These are phyloP conservation scores for Talaromyces pinophilus DNA, from an alignment of 2,329 filamentous ascomycete genomes.

Conservation along the genomic window DNA sequence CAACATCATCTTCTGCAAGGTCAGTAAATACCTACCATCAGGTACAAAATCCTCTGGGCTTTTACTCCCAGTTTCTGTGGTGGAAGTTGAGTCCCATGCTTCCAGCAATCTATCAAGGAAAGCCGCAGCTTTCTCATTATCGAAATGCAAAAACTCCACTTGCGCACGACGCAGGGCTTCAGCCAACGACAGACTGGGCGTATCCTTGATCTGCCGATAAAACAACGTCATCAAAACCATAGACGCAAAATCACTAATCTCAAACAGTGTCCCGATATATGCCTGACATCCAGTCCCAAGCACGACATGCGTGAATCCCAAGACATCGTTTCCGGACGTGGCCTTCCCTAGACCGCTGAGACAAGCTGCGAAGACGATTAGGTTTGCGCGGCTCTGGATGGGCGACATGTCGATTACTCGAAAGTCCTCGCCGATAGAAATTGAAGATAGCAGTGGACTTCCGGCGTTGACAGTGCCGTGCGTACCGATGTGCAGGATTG, in stretches of 20 bases:
- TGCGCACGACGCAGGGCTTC: constrained; percentile 27
- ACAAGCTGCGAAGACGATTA: constrained; percentile 32
- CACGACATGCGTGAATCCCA: constrained; percentile 32
- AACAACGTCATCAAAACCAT: constrained; percentile 33
- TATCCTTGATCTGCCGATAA: constrained; percentile 27
- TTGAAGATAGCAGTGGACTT: constrained; percentile 30
- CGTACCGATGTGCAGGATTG: constrained; percentile 31
- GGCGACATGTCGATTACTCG: constrained; percentile 31
- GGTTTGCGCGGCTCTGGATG: constrained; percentile 27
- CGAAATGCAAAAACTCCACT: constrained; percentile 26
- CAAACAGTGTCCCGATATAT: constrained; percentile 31
- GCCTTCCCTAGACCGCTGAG: constrained; percentile 30
- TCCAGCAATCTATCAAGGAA: constrained; percentile 29
- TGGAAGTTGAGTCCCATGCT: constrained; percentile 16
- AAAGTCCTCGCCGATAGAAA: constrained; percentile 32
- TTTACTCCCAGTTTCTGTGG: neutral
- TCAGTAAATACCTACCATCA: constrained; percentile 27
- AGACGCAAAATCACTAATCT: constrained; percentile 31
- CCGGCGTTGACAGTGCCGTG: constrained; percentile 28
- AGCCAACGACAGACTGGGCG: constrained; percentile 23
- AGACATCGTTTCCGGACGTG: constrained; percentile 29
- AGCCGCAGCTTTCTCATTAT: constrained; percentile 24
- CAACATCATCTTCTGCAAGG: constrained; percentile 28
- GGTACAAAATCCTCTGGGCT: constrained; percentile 28
- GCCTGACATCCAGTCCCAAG: constrained; percentile 32